These are phyloP conservation scores for Yamadazyma sp. DNA, from an alignment of 1,139 yeast genomes.

Conservation along the genomic window DNA sequence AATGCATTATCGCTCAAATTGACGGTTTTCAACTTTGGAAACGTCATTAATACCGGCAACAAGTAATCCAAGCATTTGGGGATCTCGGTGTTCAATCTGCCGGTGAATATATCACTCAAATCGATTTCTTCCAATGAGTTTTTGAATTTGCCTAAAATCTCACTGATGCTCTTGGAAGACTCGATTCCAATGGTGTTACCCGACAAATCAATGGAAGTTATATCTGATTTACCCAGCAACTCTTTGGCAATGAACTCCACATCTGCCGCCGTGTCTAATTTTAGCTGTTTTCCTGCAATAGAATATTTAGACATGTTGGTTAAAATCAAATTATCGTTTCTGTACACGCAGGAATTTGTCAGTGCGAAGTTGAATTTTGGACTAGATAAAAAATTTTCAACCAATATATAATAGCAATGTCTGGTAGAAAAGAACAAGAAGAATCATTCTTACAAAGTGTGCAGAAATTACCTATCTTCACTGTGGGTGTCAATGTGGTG, in stretches of 20 bases:
- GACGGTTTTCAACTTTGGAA: conserved; percentile 67
- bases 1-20: conserved; percentile 94
- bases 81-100: conserved; percentile 90
- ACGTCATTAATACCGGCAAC: conserved; percentile 69
- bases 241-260: conserved; percentile 39
- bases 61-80: conserved; percentile 76
- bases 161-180: conserved; percentile 74
- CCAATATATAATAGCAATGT: not conserved
- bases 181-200: conserved; percentile 95
- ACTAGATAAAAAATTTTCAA: conserved; percentile 1
- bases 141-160: conserved; percentile 50
- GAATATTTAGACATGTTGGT: conserved; percentile 36
- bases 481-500: conserved; percentile 60
- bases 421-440: conserved; percentile 22
- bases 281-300: conserved; percentile 73
- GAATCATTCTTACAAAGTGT: conserved; percentile 49
- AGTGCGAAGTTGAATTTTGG: not conserved
- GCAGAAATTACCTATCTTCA: conserved; percentile 61
- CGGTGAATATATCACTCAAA: conserved; percentile 91
- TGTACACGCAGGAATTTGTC: not conserved
- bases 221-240: conserved; percentile 13
- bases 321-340: not conserved
- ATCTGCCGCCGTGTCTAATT: conserved; percentile 72
- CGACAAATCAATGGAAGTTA: conserved; percentile 71
- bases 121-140: conserved; percentile 63